Conservation (phyloP, 306 rosid species). For the Malus sieversii region DNA sequence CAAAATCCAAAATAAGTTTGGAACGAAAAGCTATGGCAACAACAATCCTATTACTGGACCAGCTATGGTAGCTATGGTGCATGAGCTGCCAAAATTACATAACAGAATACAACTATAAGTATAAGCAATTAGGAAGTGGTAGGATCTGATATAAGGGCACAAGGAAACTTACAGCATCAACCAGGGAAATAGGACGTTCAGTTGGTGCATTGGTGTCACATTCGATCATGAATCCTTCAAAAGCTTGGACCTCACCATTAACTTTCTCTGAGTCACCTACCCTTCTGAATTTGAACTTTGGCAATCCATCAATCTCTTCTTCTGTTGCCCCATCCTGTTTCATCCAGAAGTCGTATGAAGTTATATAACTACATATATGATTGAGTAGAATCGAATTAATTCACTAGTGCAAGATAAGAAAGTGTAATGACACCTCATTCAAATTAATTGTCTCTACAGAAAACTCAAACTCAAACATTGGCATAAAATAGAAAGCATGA, state of each 20-base stretch:
- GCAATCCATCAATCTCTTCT: conserved; percentile 72
- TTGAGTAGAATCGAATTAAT: background rate
- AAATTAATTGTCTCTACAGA: background rate
- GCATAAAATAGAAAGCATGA: background rate
- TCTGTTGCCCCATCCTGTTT: conserved; percentile 84
- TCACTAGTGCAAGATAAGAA: background rate
- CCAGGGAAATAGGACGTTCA: conserved; percentile 43
- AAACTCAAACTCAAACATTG: background rate
- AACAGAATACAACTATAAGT: background rate
- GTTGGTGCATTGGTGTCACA: conserved; percentile 35
- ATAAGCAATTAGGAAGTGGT: background rate
- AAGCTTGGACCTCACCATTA: conserved; percentile 41
- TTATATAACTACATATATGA: background rate
- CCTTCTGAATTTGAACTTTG: conserved; percentile 53
- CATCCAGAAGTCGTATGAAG: conserved; percentile 21
- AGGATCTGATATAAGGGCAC: background rate
- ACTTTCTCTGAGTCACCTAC: conserved; percentile 36
- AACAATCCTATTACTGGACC: background rate
- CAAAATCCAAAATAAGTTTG: background rate
- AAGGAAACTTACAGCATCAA: conserved; percentile 67
- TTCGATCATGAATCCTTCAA: conserved; percentile 53
- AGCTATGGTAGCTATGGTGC: background rate
- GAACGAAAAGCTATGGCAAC: background rate
- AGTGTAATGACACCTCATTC: background rate
- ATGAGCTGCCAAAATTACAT: background rate